These are phyloP conservation scores for Euphorbia schlechtendalii DNA, from an alignment of 441 rosid species.

Conservation along the genomic window DNA sequence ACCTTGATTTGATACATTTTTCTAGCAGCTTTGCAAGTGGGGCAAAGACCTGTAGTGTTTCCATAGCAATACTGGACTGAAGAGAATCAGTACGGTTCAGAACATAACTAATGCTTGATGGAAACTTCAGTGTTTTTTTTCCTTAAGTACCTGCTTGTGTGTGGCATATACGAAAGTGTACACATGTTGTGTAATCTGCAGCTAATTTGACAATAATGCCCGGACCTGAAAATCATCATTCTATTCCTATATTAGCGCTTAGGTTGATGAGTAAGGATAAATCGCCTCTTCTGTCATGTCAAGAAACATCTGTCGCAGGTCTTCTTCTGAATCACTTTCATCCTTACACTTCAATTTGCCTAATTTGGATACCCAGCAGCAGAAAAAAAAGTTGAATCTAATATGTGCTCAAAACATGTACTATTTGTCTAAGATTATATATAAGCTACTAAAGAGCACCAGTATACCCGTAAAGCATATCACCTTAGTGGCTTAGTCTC, in stretches of 20 bases:
- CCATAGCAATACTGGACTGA: conserved; percentile 93
- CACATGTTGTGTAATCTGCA: conserved; percentile 98
- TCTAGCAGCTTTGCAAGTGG: conserved; percentile 92
- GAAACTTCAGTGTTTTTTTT: conserved; percentile 3
- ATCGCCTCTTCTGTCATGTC: conserved; percentile 96
- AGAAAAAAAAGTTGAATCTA: conserved; percentile 18
- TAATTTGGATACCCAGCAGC: conserved; percentile 73
- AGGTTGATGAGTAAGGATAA: conserved; percentile 2
- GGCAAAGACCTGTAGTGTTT: conserved; percentile 95
- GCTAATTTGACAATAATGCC: conserved; percentile 98
- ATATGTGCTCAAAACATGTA: conserved; percentile 13
- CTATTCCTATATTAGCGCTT: neutral
- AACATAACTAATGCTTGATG: conserved; percentile 18
- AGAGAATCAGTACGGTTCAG: conserved; percentile 26
- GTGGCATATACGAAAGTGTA: conserved; percentile 91
- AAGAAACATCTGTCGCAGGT: conserved; percentile 94
- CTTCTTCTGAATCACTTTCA: conserved; percentile 66
- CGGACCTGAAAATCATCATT: conserved; percentile 91
- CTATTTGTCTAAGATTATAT: conserved; percentile 6
- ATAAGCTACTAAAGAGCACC: conserved; percentile 7
- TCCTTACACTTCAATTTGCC: conserved; percentile 86
- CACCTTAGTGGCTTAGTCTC: conserved; percentile 99
- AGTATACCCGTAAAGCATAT: conserved; percentile 19
- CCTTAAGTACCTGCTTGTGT: conserved; percentile 68
- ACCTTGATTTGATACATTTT: conserved; percentile 98